Base-by-base conservation (phyloP, 345 rosid species). In the Jatropha curcas region DNA sequence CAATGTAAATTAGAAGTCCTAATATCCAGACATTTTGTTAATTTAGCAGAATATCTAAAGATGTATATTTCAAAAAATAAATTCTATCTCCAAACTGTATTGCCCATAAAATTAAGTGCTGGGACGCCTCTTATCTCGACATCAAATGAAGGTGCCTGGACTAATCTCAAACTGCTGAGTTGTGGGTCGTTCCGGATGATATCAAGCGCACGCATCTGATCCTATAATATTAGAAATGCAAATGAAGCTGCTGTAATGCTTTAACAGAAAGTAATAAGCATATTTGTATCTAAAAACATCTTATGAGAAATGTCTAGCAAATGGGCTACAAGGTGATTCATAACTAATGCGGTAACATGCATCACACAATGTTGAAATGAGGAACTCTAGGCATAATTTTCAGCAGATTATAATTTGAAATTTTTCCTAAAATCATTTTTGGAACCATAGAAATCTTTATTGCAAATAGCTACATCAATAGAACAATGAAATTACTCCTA, bases 91-190 rank as follows among this genome's bases (percentile, higher is more conserved):
- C 92, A 92, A 71, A 89, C 69, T 61, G 67, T 78, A 76, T 89
- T 84, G 11, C 92, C 93, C 92, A 88, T 87, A 80, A 85, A 90
- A 79, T 87, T 88, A 27, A 88, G 91, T 62, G 92, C 94, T 16
- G 93, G 90, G 74, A 92, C 85, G 16, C 96, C 96, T 80, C 92
- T 82, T 84, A 92, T 87, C 80, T 92, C 96, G 55, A 83, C 88
- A 74, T 92, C 94, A 69, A 85, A 73, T 74, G 90, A 77, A 8
- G 88, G 90, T 45, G 89, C 81, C 57, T 88, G 78, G 67, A 86
- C 72, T 77, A 83, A 37, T 76, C 82, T 83, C 80, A 92, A 79
- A 59, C 75, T 74, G 39, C 84, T 73, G 69, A 92, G 96, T 55
- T 83, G 87, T 13, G 80, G 77, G 71, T 90, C 87, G 1, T 78